A percentile compares a stretch with the other conserved stretches of the same genome.
Evolutionary conservation across 768 basidiomycete genomes (phyloP).

Genomic region (Mycena kentingensis): DNA sequence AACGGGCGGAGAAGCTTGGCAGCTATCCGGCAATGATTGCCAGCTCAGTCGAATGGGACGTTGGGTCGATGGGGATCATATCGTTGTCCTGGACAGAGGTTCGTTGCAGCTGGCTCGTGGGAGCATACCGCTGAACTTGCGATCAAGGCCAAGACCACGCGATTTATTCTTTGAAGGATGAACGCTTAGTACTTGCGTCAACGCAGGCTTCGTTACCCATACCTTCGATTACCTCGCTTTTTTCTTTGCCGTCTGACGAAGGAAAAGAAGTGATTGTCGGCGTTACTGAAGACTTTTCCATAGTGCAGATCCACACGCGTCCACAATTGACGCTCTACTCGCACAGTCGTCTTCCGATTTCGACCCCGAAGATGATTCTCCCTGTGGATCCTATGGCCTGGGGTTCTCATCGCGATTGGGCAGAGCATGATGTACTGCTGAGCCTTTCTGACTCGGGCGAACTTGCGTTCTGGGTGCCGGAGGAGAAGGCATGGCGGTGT

Average conservation of each 20-base stretch:
- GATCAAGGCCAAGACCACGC: conserved; percentile 48
- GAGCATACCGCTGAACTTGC: background rate
- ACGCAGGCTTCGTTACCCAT: conserved; percentile 42
- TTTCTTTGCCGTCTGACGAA: conserved; percentile 60
- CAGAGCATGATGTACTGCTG: conserved; percentile 70
- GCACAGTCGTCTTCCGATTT: conserved; percentile 54
- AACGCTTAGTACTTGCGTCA: conserved; percentile 56
- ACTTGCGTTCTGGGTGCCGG: conserved; percentile 84
- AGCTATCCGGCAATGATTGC: conserved; percentile 47
- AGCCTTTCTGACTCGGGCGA: conserved; percentile 78
- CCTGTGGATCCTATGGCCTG: conserved; percentile 91
- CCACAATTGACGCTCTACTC: conserved; percentile 50
- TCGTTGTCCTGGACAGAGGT: conserved; percentile 75
- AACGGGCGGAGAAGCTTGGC: conserved; percentile 68
- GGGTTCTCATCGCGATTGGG: conserved; percentile 51
- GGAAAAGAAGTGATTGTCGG: conserved; percentile 63
- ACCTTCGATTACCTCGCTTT: conserved; percentile 59
- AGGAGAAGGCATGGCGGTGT: conserved; percentile 58
- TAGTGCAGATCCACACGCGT: conserved; percentile 57
- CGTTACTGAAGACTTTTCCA: conserved; percentile 59
- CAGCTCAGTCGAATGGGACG: conserved; percentile 48
- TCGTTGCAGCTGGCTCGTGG: conserved; percentile 23
- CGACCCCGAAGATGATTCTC: conserved; percentile 56
- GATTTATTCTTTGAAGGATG: conserved; percentile 55
- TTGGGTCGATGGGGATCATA: conserved; percentile 62